These are phyloP conservation scores for Drechslerella dactyloides DNA, from an alignment of 2,329 filamentous ascomycete genomes.

Conservation along the genomic window DNA sequence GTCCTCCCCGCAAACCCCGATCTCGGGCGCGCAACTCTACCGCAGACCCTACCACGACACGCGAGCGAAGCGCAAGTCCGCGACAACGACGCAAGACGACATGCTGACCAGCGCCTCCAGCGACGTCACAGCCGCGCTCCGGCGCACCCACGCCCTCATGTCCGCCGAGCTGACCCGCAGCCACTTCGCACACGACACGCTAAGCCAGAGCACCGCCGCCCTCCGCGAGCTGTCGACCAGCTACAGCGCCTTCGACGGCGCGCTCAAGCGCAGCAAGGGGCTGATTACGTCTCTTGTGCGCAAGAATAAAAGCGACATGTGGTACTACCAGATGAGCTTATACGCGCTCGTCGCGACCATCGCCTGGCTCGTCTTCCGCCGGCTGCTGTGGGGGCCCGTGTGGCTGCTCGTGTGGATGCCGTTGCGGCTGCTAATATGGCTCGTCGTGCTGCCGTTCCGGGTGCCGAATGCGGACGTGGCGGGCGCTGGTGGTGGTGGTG, in stretches of 20 bases:
- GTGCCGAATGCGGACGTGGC: conserved; percentile 58
- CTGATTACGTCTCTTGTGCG: conserved; percentile 79
- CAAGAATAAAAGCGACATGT: conserved; percentile 94
- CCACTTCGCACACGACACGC: conserved; percentile 85
- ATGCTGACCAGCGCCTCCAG: conserved; percentile 75
- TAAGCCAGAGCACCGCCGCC: conserved; percentile 81
- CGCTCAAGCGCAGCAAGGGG: conserved; percentile 75
- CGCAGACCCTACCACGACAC: conserved; percentile 59
- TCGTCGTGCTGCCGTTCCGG: conserved; percentile 53
- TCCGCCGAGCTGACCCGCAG: conserved; percentile 82
- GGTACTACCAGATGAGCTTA: conserved; percentile 92
- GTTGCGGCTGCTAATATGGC: conserved; percentile 69
- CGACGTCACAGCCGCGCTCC: conserved; percentile 82
- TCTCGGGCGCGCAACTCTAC: conserved; percentile 28
- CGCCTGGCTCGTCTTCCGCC: conserved; percentile 82
- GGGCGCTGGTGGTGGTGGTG: conserved; percentile 64
- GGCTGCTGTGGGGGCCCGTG: conserved; percentile 83
- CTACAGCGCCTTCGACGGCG: conserved; percentile 78
- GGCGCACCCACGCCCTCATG: conserved; percentile 85
- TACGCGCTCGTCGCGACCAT: conserved; percentile 80
- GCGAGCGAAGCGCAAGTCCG: conserved; percentile 19
- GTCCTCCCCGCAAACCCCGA: conserved; percentile 9
- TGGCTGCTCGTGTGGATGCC: conserved; percentile 91
- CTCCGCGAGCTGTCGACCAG: conserved; percentile 79
- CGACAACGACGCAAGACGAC: conserved; percentile 71